Evolutionary conservation across 179 eudicot genomes (phyloP), one percentile per base, ranked within the genome.

Genomic region (Spinacia oleracea): DNA sequence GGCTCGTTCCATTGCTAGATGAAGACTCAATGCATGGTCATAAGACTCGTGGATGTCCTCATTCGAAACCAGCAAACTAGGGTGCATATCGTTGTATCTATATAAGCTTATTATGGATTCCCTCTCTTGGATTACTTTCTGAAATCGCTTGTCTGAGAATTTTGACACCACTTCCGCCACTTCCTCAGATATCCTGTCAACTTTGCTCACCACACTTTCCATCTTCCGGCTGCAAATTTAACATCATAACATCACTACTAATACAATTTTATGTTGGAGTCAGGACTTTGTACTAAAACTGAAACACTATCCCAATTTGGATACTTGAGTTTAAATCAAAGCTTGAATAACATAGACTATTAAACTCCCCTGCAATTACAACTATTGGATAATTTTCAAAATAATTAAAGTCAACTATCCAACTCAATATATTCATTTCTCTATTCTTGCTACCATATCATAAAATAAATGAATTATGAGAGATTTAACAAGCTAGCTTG

Each of bases 111-210:
- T 76, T 1, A 83, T 78, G 12, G 92, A 84, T 66, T 89, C 89
- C 50, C 80, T 81, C 8, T 84, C 88, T 60, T 88, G 82, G 12
- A 86, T 83, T 62, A 67, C 79, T 74, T 88, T 85, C 75, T 65
- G 81, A 34, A 81, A 72, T 66, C 85, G 60, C 70, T 80, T 79
- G 2, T 55, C 66, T 65, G 85, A 79, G 53, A 53, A 78, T 53
- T 84, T 77, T 27, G 84, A 78, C 29, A 89, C 70, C 10, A 90
- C 82, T 63, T 83, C 84, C 23, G 87, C 88, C 73, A 89, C n/a
- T 80, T 88, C 92, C 78, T 84, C 85, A 27, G 91, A 93, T 1
- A 90, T 88, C 34, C 46, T 78, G 69, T 89, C 91, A 0, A 91
- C 86, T 50, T 88, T 81, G 40, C 83, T 83, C 25, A 89, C 88